Evolutionary conservation across 225 moss, liverwort and hornwort species (phyloP), one percentile per base, ranked within the genome.

Genomic region (Ulota crispa): DNA sequence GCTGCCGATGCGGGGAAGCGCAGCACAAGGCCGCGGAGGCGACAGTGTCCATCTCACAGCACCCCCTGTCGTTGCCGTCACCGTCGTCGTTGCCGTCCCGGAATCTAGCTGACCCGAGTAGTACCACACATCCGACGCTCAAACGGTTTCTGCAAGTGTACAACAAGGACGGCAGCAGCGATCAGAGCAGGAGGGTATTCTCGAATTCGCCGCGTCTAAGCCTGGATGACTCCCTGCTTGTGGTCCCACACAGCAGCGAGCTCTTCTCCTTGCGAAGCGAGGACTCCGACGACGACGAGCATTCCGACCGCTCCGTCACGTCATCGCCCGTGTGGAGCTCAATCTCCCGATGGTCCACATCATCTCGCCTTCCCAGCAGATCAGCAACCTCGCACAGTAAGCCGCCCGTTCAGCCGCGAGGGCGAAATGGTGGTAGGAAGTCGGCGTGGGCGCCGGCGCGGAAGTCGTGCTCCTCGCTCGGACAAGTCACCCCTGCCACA

Each of bases 221-320:
- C 63, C 64, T 85, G 6, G 88, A 88, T 9, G 72, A 73, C 36
- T 76, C 62, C 14, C 37, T 32, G 32, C 60, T 85, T 5, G 63
- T 27, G 19, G 77, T 90, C 56, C 90, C 90, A 7, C 90, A 85
- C 79, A 90, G 90, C 81, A 87, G 90, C 63, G 90, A 90, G 77
- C 87, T 90, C 68, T 90, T 90, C 76, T 90, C 90, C 3, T 76
- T 90, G 45, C 72, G 83, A 26, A 85, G 83, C 55, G 88, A 82
- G 16, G 53, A 72, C 42, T 80, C 54, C 11, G 72, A 55, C 10
- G 43, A 55, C 10, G 43, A 24, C 26, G 41, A 24, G 15, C n/a
- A 24, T 1, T 76, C 57, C 52, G 81, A 87, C 10, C 39, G 47
- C 20, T 86, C 86, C 15, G 12, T 57, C 8, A 83, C 77, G 16